These are phyloP conservation scores for Apiospora sp. DNA, from an alignment of 2,329 filamentous ascomycete species.

Conservation along the genomic window DNA sequence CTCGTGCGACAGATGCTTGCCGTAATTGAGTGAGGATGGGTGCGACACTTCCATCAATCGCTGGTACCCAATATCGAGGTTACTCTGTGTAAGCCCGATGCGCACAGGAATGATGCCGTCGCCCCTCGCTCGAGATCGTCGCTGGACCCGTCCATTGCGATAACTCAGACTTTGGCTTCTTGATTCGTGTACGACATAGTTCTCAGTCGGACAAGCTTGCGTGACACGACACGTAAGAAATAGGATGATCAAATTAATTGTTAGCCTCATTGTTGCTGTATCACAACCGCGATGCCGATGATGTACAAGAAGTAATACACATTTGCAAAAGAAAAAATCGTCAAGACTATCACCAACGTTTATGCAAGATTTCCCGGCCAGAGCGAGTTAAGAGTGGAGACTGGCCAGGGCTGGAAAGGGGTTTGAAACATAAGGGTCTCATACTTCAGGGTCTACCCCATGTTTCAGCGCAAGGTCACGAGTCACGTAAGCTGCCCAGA, in stretches of 20 bases:
- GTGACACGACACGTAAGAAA: neutral
- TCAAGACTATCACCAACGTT: neutral
- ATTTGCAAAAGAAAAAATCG: neutral
- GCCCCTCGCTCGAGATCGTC: neutral
- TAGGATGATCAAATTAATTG: neutral
- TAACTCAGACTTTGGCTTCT: neutral
- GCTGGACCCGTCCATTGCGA: neutral
- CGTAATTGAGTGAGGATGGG: conserved; percentile 12
- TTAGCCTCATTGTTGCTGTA: neutral
- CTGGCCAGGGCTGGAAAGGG: neutral
- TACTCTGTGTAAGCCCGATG: conserved; percentile 25
- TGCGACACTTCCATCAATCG: conserved; percentile 21
- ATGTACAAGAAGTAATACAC: neutral
- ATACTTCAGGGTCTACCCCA: neutral
- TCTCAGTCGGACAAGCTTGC: neutral
- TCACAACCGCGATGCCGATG: neutral
- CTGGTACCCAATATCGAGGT: conserved; percentile 18
- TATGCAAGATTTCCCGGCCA: neutral
- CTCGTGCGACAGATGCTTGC: conserved; percentile 24
- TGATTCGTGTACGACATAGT: conserved; percentile 10
- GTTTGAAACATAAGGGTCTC: neutral
- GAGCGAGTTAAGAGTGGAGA: neutral
- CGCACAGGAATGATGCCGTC: conserved; percentile 23
- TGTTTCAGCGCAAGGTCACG: neutral
- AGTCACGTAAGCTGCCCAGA: neutral